Base-by-base conservation (phyloP, 805 yeast genomes). In the Wickerhamomyces strasburgensis region DNA sequence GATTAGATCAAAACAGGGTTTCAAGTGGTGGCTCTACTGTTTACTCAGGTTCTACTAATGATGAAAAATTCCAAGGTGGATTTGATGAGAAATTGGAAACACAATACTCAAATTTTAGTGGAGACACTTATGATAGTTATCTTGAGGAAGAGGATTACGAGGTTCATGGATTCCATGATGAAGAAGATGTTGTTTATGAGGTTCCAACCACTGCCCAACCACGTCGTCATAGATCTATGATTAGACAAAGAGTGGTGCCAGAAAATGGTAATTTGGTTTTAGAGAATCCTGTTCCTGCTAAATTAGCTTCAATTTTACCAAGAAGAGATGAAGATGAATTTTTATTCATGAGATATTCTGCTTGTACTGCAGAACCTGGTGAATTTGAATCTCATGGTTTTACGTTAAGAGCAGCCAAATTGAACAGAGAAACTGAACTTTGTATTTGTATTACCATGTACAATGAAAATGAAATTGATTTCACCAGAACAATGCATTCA, bases 371-470 rank as follows among this genome's bases (percentile, higher is more conserved):
- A 1, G 89, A 84, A 39, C 96, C 98, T 2, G 93, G 89, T 60
- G 82, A 84, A 25, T 93, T 85, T 56, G 75, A 76, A 14, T 69
- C 66, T 4, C 76, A 75, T 33, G 98, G 98, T 0, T 93, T 89
- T 61, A 80, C 89, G 2, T 65, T 93, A 34, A 74, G 98, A 50
- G 84, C 95, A 7, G 82, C 86, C 6, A 90, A 86, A 46, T 74
- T 78, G 56, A 86, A 84, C 47, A 78, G 98, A 57, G 96, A 88
- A 52, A 90, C 93, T 19, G 98, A 94, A 62, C 66, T 93, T 27
- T 88, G 84, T 31, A 75, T 93, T 35, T 89, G 98, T 62, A 77
- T 93, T 48, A 93, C 98, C 23, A 90, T 93, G 98, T 93, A 90
- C 65, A 93, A 93, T 54, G 99, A 93, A 63, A 95, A 86, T 60